phyloP scores from a whole-genome alignment of 192 early-diverging fungal genomes.

The Coemansia sp. region DNA sequence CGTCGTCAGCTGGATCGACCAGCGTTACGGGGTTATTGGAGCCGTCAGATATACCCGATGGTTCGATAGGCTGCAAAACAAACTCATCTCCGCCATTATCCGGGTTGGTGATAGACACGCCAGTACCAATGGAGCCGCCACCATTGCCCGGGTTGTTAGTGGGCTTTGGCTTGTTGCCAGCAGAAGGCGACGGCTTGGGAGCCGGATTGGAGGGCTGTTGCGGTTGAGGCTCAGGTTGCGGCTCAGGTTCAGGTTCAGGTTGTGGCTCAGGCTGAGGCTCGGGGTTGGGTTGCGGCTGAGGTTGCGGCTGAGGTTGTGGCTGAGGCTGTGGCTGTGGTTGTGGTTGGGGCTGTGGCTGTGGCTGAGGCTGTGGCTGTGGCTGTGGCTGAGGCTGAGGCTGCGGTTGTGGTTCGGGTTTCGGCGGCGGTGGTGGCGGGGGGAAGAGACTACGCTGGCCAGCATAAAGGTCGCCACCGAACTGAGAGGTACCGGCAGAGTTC shows the following conservation, averaged over 20 bases:
- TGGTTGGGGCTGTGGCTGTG: background rate
- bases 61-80: background rate
- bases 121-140: background rate
- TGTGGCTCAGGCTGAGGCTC: background rate
- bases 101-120: background rate
- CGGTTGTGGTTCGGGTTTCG: background rate
- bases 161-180: background rate
- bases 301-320: background rate
- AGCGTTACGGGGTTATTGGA: background rate
- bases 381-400: background rate
- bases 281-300: background rate
- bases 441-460: background rate
- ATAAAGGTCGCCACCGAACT: slow-evolving; percentile 22
- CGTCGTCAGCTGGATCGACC: background rate
- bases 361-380: background rate
- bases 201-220: background rate
- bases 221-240: background rate
- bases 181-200: background rate
- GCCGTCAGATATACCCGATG: background rate
- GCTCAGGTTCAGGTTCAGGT: background rate
- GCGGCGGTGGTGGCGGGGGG: background rate
- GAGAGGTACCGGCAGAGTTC: slow-evolving; percentile 3
- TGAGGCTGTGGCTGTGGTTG: background rate
- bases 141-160: background rate
- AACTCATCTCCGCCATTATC: background rate